Percentiles rank a stretch among this genome's conserved stretches.
phyloP scores from a whole-genome alignment of 176 grass and related monocot species.

The Hordeum vulgare region DNA sequence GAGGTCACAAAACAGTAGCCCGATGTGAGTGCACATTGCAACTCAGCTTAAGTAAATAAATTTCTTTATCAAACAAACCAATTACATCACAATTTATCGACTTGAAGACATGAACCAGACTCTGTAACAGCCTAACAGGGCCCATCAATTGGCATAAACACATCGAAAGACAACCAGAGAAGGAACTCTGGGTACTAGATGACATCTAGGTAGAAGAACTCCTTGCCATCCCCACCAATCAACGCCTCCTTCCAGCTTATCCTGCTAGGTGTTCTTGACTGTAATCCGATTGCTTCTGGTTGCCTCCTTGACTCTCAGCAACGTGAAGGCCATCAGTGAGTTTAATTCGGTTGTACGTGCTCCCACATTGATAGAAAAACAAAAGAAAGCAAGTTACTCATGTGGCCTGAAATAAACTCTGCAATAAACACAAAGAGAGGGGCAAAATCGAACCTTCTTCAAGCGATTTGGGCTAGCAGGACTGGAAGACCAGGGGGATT shows the following conservation, averaged over 20 bases:
- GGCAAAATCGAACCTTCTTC: too few species aligned
- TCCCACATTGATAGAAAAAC: background rate
- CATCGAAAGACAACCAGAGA: background rate
- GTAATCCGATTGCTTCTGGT: too few species aligned
- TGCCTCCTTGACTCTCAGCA: background rate
- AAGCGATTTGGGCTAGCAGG: too few species aligned
- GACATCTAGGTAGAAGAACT: background rate
- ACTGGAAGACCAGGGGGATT: too few species aligned
- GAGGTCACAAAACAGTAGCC: too few species aligned
- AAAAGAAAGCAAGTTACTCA: background rate
- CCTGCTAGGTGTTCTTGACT: too few species aligned
- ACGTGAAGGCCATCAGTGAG: background rate
- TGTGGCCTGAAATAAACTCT: background rate
- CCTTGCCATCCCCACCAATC: background rate
- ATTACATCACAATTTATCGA: background rate
- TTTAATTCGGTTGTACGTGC: background rate
- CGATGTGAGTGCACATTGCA: too few species aligned
- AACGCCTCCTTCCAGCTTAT: background rate
- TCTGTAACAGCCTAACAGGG: background rate
- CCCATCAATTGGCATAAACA: background rate
- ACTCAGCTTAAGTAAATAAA: background rate
- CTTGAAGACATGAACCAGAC: background rate
- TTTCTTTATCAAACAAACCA: background rate
- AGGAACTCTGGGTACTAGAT: background rate
- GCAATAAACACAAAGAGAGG: background rate